Evolutionary conservation across 306 rosid species (phyloP), one percentile per base, ranked within the genome.

Genomic region (Begonia peltatifolia): DNA sequence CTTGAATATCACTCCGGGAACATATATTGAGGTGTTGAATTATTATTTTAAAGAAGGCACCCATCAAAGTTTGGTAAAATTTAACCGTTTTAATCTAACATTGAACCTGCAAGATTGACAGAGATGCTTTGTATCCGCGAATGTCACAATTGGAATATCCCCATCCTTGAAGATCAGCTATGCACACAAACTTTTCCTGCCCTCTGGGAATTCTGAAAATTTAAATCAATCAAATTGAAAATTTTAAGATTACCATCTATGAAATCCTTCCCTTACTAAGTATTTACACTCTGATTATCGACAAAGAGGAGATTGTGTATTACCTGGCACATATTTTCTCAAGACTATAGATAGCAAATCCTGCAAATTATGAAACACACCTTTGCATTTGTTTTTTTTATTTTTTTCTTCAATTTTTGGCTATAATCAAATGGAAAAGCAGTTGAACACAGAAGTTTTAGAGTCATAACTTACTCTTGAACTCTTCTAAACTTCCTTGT

Each of bases 161-260:
- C 95, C 93, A 88, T 55, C 97, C 97, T 72, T 70, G 57, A 44
- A 88, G 72, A 75, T 88, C 97, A 47, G 59, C 94, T 58, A 89
- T 82, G 35, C 73, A 66, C 18, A 76, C 55, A 76, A 89, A 89
- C 74, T 89, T 89, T 60, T 89, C 97, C 68, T 82, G 72, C 10
- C 97, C 95, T 3, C 68, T 54, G 43, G 97, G 94, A 76, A 77
- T 77, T 67, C 83, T 77, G 70, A 65, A 60, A 64, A 20, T 53
- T 18, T 6, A 44, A 44, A 1, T 10, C 35, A 25, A 25, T 6
- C 35, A 25, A 25, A 30, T 0, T 1, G 23, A 20, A 20, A 20
- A 2, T 20, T 42, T 11, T 10, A 14, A 14, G 18, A 59, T 30
- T 30, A 30, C 38, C 38, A 30, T 30, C 9, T 30, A 30, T 30